A percentile compares a stretch with the other conserved stretches of the same genome.
phyloP scores from a whole-genome alignment of 495 filamentous ascomycete genomes.

The Symbiotaphrina buchneri region DNA sequence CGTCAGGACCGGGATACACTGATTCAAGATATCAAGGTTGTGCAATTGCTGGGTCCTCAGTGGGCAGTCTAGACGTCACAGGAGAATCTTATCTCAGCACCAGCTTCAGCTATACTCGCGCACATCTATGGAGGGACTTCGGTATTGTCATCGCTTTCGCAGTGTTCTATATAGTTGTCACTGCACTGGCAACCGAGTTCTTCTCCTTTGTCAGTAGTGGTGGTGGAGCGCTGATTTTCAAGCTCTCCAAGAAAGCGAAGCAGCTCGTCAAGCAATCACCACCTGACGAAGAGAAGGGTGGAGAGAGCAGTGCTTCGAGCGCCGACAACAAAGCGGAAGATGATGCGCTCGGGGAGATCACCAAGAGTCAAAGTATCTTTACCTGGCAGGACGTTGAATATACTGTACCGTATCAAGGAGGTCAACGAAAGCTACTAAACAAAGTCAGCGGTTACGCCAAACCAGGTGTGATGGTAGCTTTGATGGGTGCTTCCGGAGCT shows the following conservation, averaged over 20 bases:
- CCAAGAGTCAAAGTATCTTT: slow-evolving; percentile 43
- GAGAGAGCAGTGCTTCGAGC: slow-evolving; percentile 7
- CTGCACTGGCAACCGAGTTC: slow-evolving; percentile 31
- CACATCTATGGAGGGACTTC: slow-evolving; percentile 62
- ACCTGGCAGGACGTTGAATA: slow-evolving; percentile 57
- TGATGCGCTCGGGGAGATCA: slow-evolving; percentile 23
- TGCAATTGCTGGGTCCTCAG: slow-evolving; percentile 21
- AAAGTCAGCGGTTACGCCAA: slow-evolving; percentile 55
- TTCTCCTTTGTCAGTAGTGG: slow-evolving; percentile 28
- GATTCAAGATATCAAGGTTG: slow-evolving; percentile 35
- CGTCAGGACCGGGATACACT: slow-evolving; percentile 25
- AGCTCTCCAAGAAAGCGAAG: slow-evolving; percentile 37
- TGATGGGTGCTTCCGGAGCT: slow-evolving; percentile 72
- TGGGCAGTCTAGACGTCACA: slow-evolving; percentile 17
- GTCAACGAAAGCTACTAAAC: slow-evolving; percentile 47
- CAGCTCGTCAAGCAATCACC: slow-evolving; percentile 18
- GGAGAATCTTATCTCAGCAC: slow-evolving; percentile 35
- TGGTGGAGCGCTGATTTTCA: slow-evolving; percentile 42
- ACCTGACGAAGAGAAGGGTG: slow-evolving; percentile 23
- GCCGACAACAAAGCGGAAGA: slow-evolving; percentile 14
- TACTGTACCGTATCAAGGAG: slow-evolving; percentile 47
- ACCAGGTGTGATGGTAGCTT: slow-evolving; percentile 56
- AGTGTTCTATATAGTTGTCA: slow-evolving; percentile 45
- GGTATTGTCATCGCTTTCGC: slow-evolving; percentile 50
- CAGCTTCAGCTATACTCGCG: slow-evolving; percentile 33